A percentile compares a stretch with the other conserved stretches of the same genome.
phyloP scores from a whole-genome alignment of 495 filamentous ascomycete species.

The Aspergillus hancockii region DNA sequence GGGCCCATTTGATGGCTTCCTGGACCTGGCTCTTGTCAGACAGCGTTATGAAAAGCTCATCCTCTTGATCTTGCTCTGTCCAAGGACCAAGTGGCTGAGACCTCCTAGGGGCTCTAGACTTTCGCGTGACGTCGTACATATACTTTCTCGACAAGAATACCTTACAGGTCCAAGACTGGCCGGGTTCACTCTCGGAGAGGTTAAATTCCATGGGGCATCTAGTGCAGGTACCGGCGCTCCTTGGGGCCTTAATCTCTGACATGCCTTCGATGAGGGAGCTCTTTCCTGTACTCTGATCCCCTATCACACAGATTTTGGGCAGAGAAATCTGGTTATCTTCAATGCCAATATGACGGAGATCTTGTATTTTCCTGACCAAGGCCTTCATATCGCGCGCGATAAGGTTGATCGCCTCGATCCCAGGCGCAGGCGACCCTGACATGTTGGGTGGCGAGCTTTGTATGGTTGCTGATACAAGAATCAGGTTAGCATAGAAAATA shows the following conservation, averaged over 20 bases:
- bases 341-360: slow-evolving; percentile 48
- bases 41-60: slow-evolving; percentile 43
- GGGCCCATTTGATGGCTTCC: slow-evolving; percentile 64
- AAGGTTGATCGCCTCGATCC: slow-evolving; percentile 26
- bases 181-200: slow-evolving; percentile 51
- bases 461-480: neutral
- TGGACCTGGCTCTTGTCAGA: slow-evolving; percentile 52
- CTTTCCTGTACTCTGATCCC: slow-evolving; percentile 81
- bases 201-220: slow-evolving; percentile 78
- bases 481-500: neutral
- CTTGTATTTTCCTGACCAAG: slow-evolving; percentile 49
- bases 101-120: slow-evolving; percentile 25
- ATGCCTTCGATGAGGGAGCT: slow-evolving; percentile 79
- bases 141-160: slow-evolving; percentile 64
- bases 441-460: neutral
- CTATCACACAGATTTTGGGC: slow-evolving; percentile 76
- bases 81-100: slow-evolving; percentile 47
- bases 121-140: slow-evolving; percentile 38
- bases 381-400: slow-evolving; percentile 41
- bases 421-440: neutral
- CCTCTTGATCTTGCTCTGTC: slow-evolving; percentile 36
- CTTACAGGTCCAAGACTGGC: slow-evolving; percentile 58
- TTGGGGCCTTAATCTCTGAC: slow-evolving; percentile 73
- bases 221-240: slow-evolving; percentile 70
- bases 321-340: slow-evolving; percentile 60